Evolutionary conservation across 148 eudicot species (phyloP).

Genomic region (Rheum nobile): DNA sequence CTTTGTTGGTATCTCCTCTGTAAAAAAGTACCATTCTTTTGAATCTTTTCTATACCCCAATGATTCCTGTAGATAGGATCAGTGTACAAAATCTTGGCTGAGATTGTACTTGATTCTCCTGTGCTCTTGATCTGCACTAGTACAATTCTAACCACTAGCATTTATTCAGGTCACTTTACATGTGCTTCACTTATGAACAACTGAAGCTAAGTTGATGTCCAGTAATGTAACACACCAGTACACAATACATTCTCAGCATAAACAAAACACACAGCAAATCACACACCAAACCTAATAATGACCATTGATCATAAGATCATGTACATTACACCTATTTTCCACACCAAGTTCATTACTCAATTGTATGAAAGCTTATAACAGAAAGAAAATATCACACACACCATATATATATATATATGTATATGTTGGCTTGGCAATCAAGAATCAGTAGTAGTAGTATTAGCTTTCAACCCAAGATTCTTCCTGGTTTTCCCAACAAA

Average conservation of each 20-base stretch:
- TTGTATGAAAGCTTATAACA: too few species aligned
- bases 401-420: too few species aligned
- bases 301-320: not conserved
- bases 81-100: slow-evolving; percentile 4
- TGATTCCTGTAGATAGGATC: not conserved
- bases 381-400: too few species aligned
- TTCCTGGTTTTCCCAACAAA: slow-evolving; percentile 46
- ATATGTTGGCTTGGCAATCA: not conserved
- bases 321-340: too few species aligned
- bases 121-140: not conserved
- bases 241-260: not conserved
- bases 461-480: slow-evolving; percentile 27
- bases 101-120: not conserved
- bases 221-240: too few species aligned
- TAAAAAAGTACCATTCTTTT: not conserved
- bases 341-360: too few species aligned
- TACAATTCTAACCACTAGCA: not conserved
- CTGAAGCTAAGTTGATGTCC: too few species aligned
- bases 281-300: not conserved
- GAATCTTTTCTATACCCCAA: not conserved
- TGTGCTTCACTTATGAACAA: too few species aligned
- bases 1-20: not conserved
- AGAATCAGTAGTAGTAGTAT: not conserved
- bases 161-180: too few species aligned
- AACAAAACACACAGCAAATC: not conserved